Conservation (phyloP, 108 stramenopile genomes). For the Bacterosira constricta region DNA sequence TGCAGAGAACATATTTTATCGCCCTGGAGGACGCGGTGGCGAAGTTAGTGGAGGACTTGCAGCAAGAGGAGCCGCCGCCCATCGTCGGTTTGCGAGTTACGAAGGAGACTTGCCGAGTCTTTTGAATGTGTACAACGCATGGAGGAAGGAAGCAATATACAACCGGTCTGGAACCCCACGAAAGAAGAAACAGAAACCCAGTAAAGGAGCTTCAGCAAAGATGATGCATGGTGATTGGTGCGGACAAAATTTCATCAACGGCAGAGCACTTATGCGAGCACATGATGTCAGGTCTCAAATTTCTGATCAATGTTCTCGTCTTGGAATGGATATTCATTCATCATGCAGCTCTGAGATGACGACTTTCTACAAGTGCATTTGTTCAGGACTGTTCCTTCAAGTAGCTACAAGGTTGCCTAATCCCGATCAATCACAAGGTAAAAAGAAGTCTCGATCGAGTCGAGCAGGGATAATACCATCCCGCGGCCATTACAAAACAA, state of each 20-base stretch:
- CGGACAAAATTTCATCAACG: constrained; percentile 75
- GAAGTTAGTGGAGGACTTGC: constrained; percentile 74
- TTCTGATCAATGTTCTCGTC: constrained; percentile 54
- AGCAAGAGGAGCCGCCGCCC: constrained; percentile 73
- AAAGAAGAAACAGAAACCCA: constrained; percentile 33
- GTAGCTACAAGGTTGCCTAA: constrained; percentile 71
- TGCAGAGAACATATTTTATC: constrained; percentile 94
- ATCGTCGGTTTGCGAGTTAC: constrained; percentile 73
- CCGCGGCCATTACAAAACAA: constrained; percentile 91
- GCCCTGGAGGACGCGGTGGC: constrained; percentile 83
- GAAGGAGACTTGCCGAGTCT: constrained; percentile 97
- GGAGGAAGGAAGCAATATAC: constrained; percentile 84
- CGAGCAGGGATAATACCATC: constrained; percentile 75
- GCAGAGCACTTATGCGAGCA: constrained; percentile 71
- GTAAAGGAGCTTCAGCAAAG: constrained; percentile 46
- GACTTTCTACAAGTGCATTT: constrained; percentile 83
- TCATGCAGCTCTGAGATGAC: constrained; percentile 70
- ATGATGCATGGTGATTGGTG: constrained; percentile 86
- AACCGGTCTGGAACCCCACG: constrained; percentile 20
- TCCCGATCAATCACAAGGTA: constrained; percentile 58
- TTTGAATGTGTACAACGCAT: constrained; percentile 90
- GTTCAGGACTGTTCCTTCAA: constrained; percentile 91
- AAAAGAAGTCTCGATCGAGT: constrained; percentile 65
- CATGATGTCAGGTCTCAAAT: constrained; percentile 77
- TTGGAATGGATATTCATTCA: constrained; percentile 62